A percentile compares a stretch with the other conserved stretches of the same genome.
These are phyloP conservation scores for Penicillium sp. DNA, from an alignment of 2,329 filamentous ascomycete genomes.

Conservation along the genomic window DNA sequence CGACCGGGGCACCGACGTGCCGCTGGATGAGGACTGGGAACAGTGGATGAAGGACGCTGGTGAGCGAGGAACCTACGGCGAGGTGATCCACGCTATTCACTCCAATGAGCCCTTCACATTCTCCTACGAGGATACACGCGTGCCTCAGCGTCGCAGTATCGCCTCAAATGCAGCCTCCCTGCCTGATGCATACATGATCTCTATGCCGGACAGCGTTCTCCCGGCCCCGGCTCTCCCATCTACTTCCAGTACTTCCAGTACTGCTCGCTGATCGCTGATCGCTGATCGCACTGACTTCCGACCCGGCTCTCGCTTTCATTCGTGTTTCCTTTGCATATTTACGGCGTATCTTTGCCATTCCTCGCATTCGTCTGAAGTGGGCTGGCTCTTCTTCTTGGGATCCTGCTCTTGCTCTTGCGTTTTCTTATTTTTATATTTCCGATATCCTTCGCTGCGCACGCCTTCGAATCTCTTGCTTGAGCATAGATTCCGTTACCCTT, in stretches of 20 bases:
- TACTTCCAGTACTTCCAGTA: slow-evolving; percentile 26
- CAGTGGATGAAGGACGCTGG: slow-evolving; percentile 60
- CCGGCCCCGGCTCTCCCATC: slow-evolving; percentile 23
- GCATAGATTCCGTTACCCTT: slow-evolving; percentile 8
- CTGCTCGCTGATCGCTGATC: slow-evolving; percentile 28
- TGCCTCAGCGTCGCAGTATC: slow-evolving; percentile 17
- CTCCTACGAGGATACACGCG: slow-evolving; percentile 25
- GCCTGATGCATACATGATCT: slow-evolving; percentile 25
- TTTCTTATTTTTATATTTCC: background rate
- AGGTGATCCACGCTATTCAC: slow-evolving; percentile 43
- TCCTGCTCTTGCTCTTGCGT: background rate
- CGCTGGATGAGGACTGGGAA: slow-evolving; percentile 53
- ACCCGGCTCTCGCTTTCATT: slow-evolving; percentile 3
- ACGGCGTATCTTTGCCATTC: slow-evolving; percentile 9
- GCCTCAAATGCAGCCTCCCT: slow-evolving; percentile 18
- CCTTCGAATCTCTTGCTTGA: background rate
- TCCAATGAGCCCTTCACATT: slow-evolving; percentile 36
- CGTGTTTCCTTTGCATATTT: slow-evolving; percentile 15
- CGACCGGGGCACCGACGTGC: slow-evolving; percentile 49
- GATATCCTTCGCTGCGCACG: slow-evolving; percentile 3
- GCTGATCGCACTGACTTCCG: slow-evolving; percentile 15
- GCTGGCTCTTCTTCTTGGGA: slow-evolving; percentile 17
- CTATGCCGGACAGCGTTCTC: slow-evolving; percentile 24
- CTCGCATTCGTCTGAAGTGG: slow-evolving; percentile 13
- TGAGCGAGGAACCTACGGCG: slow-evolving; percentile 50